A percentile compares a stretch with the other conserved stretches of the same genome.
phyloP scores from a whole-genome alignment of 257 asterid genomes.

The Paraleonurus japonicus region DNA sequence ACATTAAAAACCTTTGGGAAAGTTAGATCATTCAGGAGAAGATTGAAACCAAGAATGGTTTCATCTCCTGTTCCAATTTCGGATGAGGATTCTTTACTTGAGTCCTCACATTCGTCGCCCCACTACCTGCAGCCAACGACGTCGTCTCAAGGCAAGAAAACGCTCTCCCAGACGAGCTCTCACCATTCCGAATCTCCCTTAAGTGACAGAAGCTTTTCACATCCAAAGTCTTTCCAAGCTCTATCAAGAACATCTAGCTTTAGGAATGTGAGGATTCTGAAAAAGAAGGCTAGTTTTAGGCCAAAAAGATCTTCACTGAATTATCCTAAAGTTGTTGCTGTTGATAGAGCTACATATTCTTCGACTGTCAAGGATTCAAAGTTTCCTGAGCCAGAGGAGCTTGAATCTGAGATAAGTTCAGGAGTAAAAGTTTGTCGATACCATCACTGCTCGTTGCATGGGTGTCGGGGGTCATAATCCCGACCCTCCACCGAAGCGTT shows the following conservation, averaged over 20 bases:
- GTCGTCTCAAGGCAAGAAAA: constrained; percentile 43
- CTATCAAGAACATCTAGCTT: constrained; percentile 39
- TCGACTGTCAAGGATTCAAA: constrained; percentile 65
- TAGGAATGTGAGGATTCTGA: constrained; percentile 46
- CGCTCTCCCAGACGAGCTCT: constrained; percentile 28
- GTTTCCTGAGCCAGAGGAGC: constrained; percentile 49
- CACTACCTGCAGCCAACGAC: constrained; percentile 43
- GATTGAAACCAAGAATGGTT: constrained; percentile 38
- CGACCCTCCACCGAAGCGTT: constrained; percentile 40
- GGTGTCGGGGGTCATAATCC: constrained; percentile 48
- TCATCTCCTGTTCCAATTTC: constrained; percentile 29
- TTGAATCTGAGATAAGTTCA: constrained; percentile 44
- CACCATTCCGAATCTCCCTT: constrained; percentile 33
- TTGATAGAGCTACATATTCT: constrained; percentile 70
- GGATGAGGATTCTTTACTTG: constrained; percentile 31
- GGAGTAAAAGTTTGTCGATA: constrained; percentile 62
- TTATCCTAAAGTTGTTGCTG: constrained; percentile 28
- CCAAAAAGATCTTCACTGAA: constrained; percentile 38
- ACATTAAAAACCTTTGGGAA: constrained; percentile 30
- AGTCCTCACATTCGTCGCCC: constrained; percentile 38
- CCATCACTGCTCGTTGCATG: constrained; percentile 88
- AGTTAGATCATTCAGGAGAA: constrained; percentile 44
- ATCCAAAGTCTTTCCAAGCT: constrained; percentile 12
- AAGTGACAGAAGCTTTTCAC: background rate
- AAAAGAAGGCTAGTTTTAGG: constrained; percentile 62